phyloP scores from a whole-genome alignment of 2,329 filamentous ascomycete genomes.

The Verticillium klebahnii region DNA sequence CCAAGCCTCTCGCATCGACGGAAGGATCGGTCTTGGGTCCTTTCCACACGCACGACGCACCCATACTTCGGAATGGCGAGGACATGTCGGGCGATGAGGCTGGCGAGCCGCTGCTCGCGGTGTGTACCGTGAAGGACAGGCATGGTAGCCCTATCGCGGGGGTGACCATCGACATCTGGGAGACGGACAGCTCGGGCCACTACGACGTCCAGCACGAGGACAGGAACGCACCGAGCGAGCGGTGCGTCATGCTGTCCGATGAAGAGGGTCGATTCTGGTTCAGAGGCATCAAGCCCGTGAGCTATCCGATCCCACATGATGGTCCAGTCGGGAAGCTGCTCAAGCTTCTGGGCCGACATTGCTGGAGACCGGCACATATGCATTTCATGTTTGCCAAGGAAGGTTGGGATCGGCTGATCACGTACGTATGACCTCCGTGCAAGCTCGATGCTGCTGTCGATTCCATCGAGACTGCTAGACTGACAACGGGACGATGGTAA shows the following conservation, averaged over 20 bases:
- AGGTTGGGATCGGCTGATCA: conserved; percentile 76
- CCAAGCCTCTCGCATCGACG: conserved; percentile 62
- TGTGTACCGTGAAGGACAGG: conserved; percentile 63
- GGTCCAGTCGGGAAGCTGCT: conserved; percentile 76
- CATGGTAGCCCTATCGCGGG: conserved; percentile 52
- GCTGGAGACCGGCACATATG: conserved; percentile 72
- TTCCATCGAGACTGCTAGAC: background rate
- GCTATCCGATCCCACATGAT: conserved; percentile 81
- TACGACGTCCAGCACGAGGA: conserved; percentile 72
- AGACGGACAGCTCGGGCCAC: conserved; percentile 68
- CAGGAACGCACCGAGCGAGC: conserved; percentile 34
- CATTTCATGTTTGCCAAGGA: conserved; percentile 86
- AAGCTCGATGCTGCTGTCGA: background rate
- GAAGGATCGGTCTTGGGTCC: conserved; percentile 76
- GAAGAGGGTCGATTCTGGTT: conserved; percentile 64
- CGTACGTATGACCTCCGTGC: conserved; percentile 49
- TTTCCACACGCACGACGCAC: conserved; percentile 73
- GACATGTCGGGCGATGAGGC: conserved; percentile 59
- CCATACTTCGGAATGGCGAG: conserved; percentile 44
- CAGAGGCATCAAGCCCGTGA: conserved; percentile 76
- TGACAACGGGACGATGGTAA: background rate
- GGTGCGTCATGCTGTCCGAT: conserved; percentile 45
- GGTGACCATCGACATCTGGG: conserved; percentile 73
- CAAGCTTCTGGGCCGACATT: conserved; percentile 63
- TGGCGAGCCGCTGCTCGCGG: conserved; percentile 61